Evolutionary conservation across 305 asterid genomes (phyloP), one percentile per base, ranked within the genome.

Genomic region (Ilex paraguariensis): DNA sequence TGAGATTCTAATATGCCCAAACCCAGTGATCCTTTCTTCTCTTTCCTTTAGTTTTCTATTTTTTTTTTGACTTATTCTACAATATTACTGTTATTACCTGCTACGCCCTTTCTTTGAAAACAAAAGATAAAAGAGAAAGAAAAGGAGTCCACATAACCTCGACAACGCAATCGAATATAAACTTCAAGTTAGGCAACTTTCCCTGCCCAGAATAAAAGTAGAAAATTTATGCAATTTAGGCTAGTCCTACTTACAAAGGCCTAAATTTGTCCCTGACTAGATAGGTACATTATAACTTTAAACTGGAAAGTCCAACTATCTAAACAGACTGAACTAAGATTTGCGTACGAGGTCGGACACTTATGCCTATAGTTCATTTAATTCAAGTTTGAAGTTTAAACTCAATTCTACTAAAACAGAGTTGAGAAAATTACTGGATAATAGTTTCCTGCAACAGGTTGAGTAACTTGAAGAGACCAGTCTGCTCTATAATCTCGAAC

Each of bases 361-460:
- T 5, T 11, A 5, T 4, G 15, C 16, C 4, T 49, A 49, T n/a
- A 45, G 14, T 11, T 11, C 11, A n/a, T 11, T 7, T 49, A n/a
- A 11, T 49, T 7, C 36, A 42, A 40, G 62, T 6, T 4, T 28
- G 44, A 44, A 11, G 17, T 13, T 49, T 36, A 5, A 39, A 13
- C 3, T 15, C 46, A 7, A 14, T 15, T 39, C 44, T 31, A 40
- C 11, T 2, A 12, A 9, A 12, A 54, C n/a, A 46, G 50, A 50
- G 73, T 65, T n/a, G 52, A 61, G 67, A 63, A 17, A 62, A 73
- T 81, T 80, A 90, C 97, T 45, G 97, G 97, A 75, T 86, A 90
- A 73, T 90, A 87, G 66, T 90, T 90, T 62, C 97, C 97, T 13
- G 97, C 95, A 16, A 85, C 87, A 36, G 96, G 95, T 77, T 90